These are phyloP conservation scores for Xylaria hypoxylon DNA, from an alignment of 2,329 filamentous ascomycete genomes.

Conservation along the genomic window DNA sequence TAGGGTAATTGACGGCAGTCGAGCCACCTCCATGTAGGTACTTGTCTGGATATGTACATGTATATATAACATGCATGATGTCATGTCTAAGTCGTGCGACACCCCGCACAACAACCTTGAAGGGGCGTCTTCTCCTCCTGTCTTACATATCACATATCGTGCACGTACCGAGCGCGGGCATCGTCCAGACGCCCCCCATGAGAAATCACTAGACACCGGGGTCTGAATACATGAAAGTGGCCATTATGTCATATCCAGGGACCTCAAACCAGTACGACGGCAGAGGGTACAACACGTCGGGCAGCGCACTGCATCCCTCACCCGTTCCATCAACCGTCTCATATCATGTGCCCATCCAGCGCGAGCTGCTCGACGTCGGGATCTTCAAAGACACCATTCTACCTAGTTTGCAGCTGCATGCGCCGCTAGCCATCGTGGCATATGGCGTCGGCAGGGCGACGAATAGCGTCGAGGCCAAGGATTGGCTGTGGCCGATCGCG, in stretches of 20 bases:
- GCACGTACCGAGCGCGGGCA: background rate
- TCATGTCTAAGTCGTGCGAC: constrained; percentile 23
- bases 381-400: constrained; percentile 38
- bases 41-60: background rate
- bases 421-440: constrained; percentile 30
- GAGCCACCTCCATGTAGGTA: background rate
- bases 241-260: constrained; percentile 27
- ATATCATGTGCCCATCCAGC: constrained; percentile 25
- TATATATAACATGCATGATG: constrained; percentile 27
- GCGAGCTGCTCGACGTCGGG: constrained; percentile 36
- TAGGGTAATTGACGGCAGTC: constrained; percentile 15
- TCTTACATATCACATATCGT: constrained; percentile 9
- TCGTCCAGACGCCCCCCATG: background rate
- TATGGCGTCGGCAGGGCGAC: constrained; percentile 37
- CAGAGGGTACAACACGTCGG: constrained; percentile 7
- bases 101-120: constrained; percentile 37
- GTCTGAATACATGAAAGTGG: background rate
- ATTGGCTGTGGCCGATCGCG: constrained; percentile 67
- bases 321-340: constrained; percentile 34
- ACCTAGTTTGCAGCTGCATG: constrained; percentile 32
- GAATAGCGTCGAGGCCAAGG: constrained; percentile 64
- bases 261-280: background rate
- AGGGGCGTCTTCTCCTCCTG: background rate
- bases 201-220: constrained; percentile 6
- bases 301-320: constrained; percentile 18